These are phyloP conservation scores for Ogataea corticis DNA, from an alignment of 805 yeast species.

Conservation along the genomic window DNA sequence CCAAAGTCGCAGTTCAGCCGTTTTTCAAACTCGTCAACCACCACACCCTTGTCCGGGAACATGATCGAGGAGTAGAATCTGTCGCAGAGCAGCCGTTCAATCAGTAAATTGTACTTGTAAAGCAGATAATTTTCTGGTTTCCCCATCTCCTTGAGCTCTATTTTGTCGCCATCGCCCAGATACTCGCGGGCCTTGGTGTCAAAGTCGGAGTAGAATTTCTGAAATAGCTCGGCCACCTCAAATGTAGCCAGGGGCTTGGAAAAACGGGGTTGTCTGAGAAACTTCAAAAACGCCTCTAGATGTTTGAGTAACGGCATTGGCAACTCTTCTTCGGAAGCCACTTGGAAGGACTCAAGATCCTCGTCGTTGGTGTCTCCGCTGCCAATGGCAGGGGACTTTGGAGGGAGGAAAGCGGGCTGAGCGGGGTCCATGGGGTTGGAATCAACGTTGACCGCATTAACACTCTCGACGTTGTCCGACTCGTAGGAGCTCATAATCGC, in stretches of 20 bases:
- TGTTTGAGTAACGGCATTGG: constrained; percentile 28
- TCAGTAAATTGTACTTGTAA: constrained; percentile 30
- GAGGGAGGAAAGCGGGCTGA: no score
- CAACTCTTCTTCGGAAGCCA: constrained; percentile 24
- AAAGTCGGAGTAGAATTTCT: constrained; percentile 34
- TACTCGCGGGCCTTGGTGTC: constrained; percentile 20
- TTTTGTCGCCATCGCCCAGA: constrained; percentile 20
- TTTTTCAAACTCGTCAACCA: constrained; percentile 33
- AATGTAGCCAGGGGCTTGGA: constrained; percentile 36
- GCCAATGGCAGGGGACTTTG: constrained; percentile 12
- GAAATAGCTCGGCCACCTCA: constrained; percentile 37
- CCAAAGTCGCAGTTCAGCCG: constrained; percentile 29
- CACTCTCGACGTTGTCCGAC: constrained; percentile 1
- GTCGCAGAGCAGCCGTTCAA: constrained; percentile 36
- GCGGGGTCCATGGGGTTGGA: no score
- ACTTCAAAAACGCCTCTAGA: constrained; percentile 32
- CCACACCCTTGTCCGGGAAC: constrained; percentile 32
- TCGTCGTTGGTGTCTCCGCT: background rate
- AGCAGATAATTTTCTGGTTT: constrained; percentile 17
- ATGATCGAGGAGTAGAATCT: constrained; percentile 35
- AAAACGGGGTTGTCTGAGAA: constrained; percentile 37
- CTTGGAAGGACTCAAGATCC: constrained; percentile 18
- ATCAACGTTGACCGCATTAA: background rate
- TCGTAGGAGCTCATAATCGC: constrained; percentile 29
- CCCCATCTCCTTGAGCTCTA: constrained; percentile 27